phyloP scores from a whole-genome alignment of 192 early-diverging fungal species.

The Obelidium mucronatum region DNA sequence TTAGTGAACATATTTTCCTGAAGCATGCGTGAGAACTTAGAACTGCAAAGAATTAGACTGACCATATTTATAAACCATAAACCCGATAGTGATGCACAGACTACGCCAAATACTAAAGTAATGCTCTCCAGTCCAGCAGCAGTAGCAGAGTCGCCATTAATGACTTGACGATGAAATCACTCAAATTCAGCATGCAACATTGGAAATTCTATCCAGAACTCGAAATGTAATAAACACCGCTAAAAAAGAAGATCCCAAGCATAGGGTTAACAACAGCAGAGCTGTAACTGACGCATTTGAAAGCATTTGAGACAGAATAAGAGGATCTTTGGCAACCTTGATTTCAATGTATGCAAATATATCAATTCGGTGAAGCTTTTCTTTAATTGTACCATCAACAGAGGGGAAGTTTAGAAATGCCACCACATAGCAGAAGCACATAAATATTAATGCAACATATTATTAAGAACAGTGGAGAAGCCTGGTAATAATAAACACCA shows the following conservation, averaged over 20 bases:
- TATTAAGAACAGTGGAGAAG: constrained; percentile 83
- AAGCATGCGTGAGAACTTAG: too few species aligned
- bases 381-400: constrained; percentile 51
- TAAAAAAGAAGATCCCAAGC: constrained; percentile 50
- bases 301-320: constrained; percentile 62
- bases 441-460: too few species aligned
- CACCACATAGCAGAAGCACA: constrained; percentile 63
- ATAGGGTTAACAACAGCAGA: constrained; percentile 44
- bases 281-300: constrained; percentile 51
- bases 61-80: constrained; percentile 17
- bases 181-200: background rate
- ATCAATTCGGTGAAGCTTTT: constrained; percentile 78
- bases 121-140: constrained; percentile 73
- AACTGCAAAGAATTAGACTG: constrained; percentile 9
- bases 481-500: constrained; percentile 86
- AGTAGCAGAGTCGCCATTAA: constrained; percentile 72
- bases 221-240: constrained; percentile 74
- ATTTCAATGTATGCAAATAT: constrained; percentile 70
- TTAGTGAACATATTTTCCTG: too few species aligned
- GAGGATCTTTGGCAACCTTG: constrained; percentile 67
- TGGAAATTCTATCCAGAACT: too few species aligned
- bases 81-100: constrained; percentile 62
- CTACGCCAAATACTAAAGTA: constrained; percentile 74
- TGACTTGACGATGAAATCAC: constrained; percentile 80
- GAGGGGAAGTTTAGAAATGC: constrained; percentile 68